These are phyloP conservation scores for Sordariomycetes sp. DNA, from an alignment of 2,329 filamentous ascomycete species.

Conservation along the genomic window DNA sequence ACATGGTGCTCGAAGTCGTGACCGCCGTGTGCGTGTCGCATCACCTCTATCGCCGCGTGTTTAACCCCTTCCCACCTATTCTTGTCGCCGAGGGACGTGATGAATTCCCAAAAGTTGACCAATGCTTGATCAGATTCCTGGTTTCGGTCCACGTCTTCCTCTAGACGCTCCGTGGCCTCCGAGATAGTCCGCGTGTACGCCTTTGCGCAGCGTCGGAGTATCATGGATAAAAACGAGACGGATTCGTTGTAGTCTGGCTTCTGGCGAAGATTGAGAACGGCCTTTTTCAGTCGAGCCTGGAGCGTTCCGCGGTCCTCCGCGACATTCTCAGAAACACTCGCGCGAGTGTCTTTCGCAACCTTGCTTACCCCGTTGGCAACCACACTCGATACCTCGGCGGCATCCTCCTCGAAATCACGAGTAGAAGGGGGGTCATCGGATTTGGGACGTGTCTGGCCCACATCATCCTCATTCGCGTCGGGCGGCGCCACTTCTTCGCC, in stretches of 20 bases:
- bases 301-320: constrained; percentile 63
- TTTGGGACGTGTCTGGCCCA: too few species aligned
- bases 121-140: constrained; percentile 64
- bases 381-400: constrained; percentile 41
- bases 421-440: constrained; percentile 33
- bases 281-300: constrained; percentile 64
- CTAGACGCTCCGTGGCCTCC: constrained; percentile 53
- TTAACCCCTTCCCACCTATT: constrained; percentile 69
- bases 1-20: constrained; percentile 75
- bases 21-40: constrained; percentile 66
- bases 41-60: constrained; percentile 54
- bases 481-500: constrained; percentile 39
- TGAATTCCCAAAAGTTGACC: constrained; percentile 68
- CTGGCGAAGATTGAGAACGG: constrained; percentile 62
- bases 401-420: constrained; percentile 52
- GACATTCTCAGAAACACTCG: constrained; percentile 66
- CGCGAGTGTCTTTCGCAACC: constrained; percentile 46
- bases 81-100: constrained; percentile 68
- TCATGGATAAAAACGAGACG: constrained; percentile 63
- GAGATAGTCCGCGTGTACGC: constrained; percentile 66
- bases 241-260: constrained; percentile 78
- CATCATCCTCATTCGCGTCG: neutral
- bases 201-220: constrained; percentile 69
- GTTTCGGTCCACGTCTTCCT: constrained; percentile 65
- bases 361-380: constrained; percentile 42